These are phyloP conservation scores for Schrenkiella parvula DNA, from an alignment of 345 rosid species.

Conservation along the genomic window DNA sequence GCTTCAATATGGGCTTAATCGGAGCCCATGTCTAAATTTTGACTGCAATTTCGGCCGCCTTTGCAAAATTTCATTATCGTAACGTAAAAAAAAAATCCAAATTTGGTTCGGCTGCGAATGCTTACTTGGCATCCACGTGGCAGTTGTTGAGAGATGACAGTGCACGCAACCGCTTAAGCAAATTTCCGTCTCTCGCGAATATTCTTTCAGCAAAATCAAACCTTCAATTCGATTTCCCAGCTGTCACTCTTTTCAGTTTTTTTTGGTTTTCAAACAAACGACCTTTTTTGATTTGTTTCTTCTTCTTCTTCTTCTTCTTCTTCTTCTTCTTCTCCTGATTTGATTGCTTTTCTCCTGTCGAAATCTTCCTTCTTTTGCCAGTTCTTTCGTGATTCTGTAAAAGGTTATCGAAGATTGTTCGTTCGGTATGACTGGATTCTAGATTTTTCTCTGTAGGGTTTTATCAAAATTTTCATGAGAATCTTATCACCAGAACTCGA, in stretches of 20 bases:
- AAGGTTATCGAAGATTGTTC: background rate
- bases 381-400: background rate
- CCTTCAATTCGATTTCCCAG: conserved; percentile 27
- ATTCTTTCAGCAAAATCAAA: conserved; percentile 18
- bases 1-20: background rate
- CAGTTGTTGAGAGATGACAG: conserved; percentile 15
- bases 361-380: background rate
- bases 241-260: conserved; percentile 23
- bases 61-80: background rate
- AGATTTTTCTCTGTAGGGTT: conserved; percentile 18
- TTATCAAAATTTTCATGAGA: background rate
- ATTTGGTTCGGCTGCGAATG: background rate
- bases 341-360: background rate
- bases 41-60: background rate
- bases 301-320: background rate
- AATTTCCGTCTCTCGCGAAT: conserved; percentile 10
- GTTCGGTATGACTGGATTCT: background rate
- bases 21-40: background rate
- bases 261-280: conserved; percentile 8
- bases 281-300: background rate
- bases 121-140: conserved; percentile 28
- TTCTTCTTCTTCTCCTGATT: conserved; percentile 10
- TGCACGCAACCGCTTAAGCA: conserved; percentile 29
- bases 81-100: background rate
- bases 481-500: background rate